phyloP scores from a whole-genome alignment of 108 stramenopile genomes.

The Cyclostephanos invisitatus region DNA sequence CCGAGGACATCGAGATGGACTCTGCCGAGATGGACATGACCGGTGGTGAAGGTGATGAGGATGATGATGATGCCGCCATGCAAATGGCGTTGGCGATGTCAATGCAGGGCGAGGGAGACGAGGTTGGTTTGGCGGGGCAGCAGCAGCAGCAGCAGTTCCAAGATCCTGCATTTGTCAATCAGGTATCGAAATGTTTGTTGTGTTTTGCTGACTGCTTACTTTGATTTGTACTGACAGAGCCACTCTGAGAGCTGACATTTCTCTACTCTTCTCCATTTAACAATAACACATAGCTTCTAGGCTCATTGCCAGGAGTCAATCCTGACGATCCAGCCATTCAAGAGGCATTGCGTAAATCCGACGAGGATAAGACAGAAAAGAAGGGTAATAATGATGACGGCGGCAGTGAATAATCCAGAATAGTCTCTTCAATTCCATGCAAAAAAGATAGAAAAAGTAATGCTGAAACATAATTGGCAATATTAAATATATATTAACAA shows the following conservation, averaged over 20 bases:
- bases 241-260: background rate
- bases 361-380: constrained; percentile 42
- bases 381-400: constrained; percentile 60
- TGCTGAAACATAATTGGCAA: too few relatives aligned
- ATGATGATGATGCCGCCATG: constrained; percentile 90
- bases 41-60: constrained; percentile 53
- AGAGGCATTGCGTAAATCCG: constrained; percentile 66
- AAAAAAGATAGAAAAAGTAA: background rate
- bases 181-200: constrained; percentile 27
- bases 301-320: constrained; percentile 87
- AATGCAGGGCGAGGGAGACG: constrained; percentile 63
- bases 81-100: constrained; percentile 90
- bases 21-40: constrained; percentile 26
- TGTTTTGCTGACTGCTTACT: constrained; percentile 9
- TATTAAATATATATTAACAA: too few relatives aligned
- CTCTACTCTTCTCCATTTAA: background rate
- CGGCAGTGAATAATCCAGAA: constrained; percentile 9
- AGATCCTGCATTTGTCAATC: constrained; percentile 74
- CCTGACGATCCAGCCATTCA: constrained; percentile 92
- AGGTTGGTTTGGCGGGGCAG: constrained; percentile 16
- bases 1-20: constrained; percentile 28
- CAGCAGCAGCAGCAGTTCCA: constrained; percentile 59
- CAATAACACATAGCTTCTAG: constrained; percentile 57
- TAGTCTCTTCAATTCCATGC: constrained; percentile 1
- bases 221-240: background rate